Evolutionary conservation across 345 rosid genomes (phyloP).

Genomic region (Euphorbia peplus): DNA sequence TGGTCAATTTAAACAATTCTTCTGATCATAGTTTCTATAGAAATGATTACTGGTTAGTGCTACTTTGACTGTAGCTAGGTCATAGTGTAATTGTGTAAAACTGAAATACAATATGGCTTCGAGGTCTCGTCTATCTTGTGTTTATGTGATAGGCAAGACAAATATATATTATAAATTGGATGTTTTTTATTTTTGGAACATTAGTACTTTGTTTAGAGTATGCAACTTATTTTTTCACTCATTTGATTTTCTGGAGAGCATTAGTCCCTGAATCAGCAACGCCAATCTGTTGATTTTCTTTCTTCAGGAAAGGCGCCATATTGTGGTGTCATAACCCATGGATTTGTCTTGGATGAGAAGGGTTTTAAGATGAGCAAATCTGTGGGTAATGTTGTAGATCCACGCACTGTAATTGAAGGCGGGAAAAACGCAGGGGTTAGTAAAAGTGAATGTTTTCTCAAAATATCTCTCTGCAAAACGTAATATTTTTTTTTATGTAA

Average conservation of each 20-base stretch:
- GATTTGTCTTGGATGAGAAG: constrained; percentile 96
- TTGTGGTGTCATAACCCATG: constrained; percentile 78
- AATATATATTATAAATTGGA: neutral
- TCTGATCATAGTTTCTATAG: neutral
- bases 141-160: neutral
- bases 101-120: neutral
- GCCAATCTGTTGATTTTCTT: constrained; percentile 17
- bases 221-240: constrained; percentile 7
- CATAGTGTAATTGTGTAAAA: neutral
- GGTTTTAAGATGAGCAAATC: constrained; percentile 99
- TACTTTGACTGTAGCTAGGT: neutral
- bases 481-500: neutral
- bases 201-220: neutral
- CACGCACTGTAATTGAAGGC: constrained; percentile 73
- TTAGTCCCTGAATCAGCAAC: neutral
- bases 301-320: constrained; percentile 83
- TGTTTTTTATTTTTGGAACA: constrained; percentile 9
- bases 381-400: constrained; percentile 90
- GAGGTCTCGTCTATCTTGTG: neutral
- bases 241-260: too few species aligned
- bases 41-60: too few species aligned
- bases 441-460: constrained; percentile 6
- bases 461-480: constrained; percentile 9
- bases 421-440: constrained; percentile 76
- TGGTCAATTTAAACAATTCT: too few species aligned